Percentiles rank a stretch among this genome's conserved stretches.
These are phyloP conservation scores for Gonium pectorale DNA, from an alignment of 139 green algal genomes.

Conservation along the genomic window DNA sequence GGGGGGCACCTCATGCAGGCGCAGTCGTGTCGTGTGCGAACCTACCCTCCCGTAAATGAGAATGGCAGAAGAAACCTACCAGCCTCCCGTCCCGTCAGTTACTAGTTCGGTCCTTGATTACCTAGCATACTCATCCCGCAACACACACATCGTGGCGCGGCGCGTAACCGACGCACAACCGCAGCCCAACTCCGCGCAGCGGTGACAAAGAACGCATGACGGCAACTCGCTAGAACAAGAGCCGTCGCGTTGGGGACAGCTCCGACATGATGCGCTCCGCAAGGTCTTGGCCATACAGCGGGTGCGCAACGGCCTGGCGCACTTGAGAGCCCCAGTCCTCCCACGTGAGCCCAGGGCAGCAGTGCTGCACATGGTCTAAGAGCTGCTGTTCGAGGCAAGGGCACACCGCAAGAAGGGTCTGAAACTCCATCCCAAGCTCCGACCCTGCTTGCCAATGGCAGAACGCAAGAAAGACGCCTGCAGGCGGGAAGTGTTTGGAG, in stretches of 20 bases:
- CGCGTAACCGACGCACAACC: too few relatives aligned
- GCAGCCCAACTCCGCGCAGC: too few relatives aligned
- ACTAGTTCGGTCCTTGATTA: too few relatives aligned
- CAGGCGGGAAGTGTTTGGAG: not conserved
- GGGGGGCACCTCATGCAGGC: too few relatives aligned
- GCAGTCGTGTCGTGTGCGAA: too few relatives aligned
- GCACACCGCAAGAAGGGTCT: not conserved
- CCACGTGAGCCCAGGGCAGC: not conserved
- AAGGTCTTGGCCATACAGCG: not conserved
- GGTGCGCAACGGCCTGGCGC: not conserved
- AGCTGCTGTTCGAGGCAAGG: conserved; percentile 32
- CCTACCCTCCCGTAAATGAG: too few relatives aligned
- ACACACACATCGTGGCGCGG: too few relatives aligned
- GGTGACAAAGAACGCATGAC: too few relatives aligned
- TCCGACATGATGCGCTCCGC: conserved; percentile 25
- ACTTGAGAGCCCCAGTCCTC: conserved; percentile 13
- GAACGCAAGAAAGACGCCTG: conserved; percentile 39
- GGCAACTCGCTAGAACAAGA: conserved; percentile 27
- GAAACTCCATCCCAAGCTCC: not conserved
- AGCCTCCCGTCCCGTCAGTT: too few relatives aligned
- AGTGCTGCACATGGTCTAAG: not conserved
- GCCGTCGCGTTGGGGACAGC: not conserved
- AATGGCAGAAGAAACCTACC: too few relatives aligned
- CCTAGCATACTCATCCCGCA: too few relatives aligned
- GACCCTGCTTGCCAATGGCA: conserved; percentile 35